These are phyloP conservation scores for Solanum pimpinellifolium DNA, from an alignment of 257 asterid species.

Conservation along the genomic window DNA sequence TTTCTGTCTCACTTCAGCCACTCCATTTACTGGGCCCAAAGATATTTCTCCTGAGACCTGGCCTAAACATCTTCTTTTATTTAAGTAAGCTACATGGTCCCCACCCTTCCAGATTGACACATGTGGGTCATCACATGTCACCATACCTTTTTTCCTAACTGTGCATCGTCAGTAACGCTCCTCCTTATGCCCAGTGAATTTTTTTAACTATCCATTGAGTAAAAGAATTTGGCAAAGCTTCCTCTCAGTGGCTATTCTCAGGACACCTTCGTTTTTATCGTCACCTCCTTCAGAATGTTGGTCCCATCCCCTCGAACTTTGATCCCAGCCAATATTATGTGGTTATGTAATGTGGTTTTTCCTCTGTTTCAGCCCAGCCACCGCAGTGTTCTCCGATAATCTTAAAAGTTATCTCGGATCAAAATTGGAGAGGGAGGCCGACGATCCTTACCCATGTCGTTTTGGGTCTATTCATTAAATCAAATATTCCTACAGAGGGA, in stretches of 20 bases:
- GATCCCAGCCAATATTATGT: background rate
- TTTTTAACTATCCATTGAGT: background rate
- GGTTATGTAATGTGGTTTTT: background rate
- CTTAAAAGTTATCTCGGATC: background rate
- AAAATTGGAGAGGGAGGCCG: background rate
- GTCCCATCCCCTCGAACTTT: background rate
- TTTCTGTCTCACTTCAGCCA: background rate
- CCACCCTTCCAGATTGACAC: background rate
- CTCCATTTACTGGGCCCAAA: background rate
- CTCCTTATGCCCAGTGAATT: background rate
- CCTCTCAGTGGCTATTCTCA: background rate
- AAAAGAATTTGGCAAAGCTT: background rate
- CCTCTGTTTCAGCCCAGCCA: background rate
- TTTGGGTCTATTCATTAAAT: background rate
- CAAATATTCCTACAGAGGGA: background rate
- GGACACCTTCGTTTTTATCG: background rate
- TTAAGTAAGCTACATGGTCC: background rate
- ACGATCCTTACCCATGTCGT: background rate
- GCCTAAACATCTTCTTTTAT: background rate
- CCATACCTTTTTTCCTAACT: background rate
- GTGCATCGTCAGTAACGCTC: background rate
- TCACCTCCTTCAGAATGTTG: background rate
- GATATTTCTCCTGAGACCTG: background rate
- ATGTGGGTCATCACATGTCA: background rate
- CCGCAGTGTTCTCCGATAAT: background rate